These are phyloP conservation scores for Carallia brachiata DNA, from an alignment of 345 rosid genomes.

Conservation along the genomic window DNA sequence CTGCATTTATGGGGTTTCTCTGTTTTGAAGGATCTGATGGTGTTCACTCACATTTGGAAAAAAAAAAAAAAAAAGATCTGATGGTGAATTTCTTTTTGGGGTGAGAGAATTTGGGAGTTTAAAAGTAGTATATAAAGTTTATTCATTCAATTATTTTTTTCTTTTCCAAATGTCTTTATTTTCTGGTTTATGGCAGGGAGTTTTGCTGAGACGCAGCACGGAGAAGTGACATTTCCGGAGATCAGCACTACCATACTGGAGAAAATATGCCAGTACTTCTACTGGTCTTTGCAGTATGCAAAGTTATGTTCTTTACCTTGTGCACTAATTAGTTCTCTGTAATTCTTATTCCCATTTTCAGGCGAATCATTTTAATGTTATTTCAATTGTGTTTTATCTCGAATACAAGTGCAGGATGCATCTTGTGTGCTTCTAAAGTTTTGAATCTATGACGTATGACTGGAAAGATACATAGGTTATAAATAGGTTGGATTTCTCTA, in stretches of 20 bases:
- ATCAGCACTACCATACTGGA: slow-evolving; percentile 75
- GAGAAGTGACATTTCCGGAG: slow-evolving; percentile 83
- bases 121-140: too few species aligned
- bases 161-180: not conserved
- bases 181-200: slow-evolving; percentile 39
- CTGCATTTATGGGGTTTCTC: too few species aligned
- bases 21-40: too few species aligned
- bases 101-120: too few species aligned
- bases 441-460: too few species aligned
- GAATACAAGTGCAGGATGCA: too few species aligned
- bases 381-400: not conserved
- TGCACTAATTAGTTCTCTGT: not conserved
- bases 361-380: not conserved
- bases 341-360: not conserved
- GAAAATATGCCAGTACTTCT: slow-evolving; percentile 87
- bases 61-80: too few species aligned
- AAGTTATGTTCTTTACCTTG: slow-evolving; percentile 35
- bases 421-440: too few species aligned
- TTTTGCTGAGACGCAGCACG: slow-evolving; percentile 66
- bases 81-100: too few species aligned
- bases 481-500: not conserved
- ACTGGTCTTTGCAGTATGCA: slow-evolving; percentile 85
- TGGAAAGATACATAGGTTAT: not conserved
- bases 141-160: not conserved
- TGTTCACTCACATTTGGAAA: too few species aligned